Evolutionary conservation across 2,329 filamentous ascomycete genomes (phyloP), one percentile per base, ranked within the genome.

Genomic region (Aureobasidium sp.): DNA sequence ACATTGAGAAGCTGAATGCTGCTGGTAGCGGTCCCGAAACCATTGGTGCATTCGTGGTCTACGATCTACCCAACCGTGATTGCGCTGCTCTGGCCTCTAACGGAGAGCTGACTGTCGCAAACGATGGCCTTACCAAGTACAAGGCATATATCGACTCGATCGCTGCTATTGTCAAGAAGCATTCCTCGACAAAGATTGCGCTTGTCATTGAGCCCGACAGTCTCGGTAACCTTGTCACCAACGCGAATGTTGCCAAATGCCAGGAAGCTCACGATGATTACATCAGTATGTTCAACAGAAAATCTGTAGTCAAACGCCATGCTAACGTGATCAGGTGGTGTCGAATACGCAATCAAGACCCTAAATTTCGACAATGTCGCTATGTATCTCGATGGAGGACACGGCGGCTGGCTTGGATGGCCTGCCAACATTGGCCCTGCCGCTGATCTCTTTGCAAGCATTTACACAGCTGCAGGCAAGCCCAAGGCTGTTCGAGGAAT

Each of bases 371-470:
- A 79, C 64, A 87, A 87, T 69, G 84, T 87, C 29, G 75, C 82
- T 65, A 83, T 84, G 81, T 87, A 87, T 71, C 71, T 87, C 23
- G 84, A 87, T 67, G 84, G 82, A 9, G 84, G 83, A 63, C 84
- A 87, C 71, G 83, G 80, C 29, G 84, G 84, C 64, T 87, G 84
- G 84, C 77, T 87, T 47, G 84, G 84, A 68, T 87, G 84, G 84
- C 71, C 79, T 20, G 83, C 81, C 64, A 87, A 87, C 73, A 78
- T 84, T 50, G 66, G 67, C 6, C 80, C 80, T 6, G 56, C 80
- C 2, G 80, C 81, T 10, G 67, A 76, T 41, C 72, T 82, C 17
- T 82, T 77, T 68, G 78, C 73, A 3, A 48, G 74, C 27, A 70
- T 83, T 0, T 83, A 80, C 70, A 77, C 73, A 50, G 73, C 72